These are phyloP conservation scores for Blastobotrys chiropterorum DNA, from an alignment of 805 yeast species.

Conservation along the genomic window DNA sequence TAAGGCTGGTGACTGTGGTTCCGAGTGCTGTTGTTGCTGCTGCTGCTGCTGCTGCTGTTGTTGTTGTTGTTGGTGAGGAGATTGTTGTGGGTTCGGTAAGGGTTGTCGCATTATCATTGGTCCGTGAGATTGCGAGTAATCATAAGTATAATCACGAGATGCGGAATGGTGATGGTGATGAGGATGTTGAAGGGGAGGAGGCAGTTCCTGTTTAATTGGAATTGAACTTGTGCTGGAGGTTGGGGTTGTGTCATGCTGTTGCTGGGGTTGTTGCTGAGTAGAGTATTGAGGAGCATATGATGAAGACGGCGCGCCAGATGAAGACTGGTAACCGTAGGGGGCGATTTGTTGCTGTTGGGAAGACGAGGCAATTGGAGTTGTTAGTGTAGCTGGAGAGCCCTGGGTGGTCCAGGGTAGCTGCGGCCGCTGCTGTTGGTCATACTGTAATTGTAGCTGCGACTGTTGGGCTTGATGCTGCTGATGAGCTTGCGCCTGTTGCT, in stretches of 20 bases:
- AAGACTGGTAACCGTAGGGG: background rate
- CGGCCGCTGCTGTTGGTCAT: background rate
- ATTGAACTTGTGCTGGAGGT: background rate
- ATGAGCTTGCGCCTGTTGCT: background rate
- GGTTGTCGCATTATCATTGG: background rate
- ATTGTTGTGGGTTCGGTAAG: background rate
- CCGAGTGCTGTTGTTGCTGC: conserved; percentile 6
- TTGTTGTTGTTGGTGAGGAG: background rate
- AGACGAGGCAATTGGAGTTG: background rate
- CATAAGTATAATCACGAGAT: background rate
- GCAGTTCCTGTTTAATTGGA: conserved; percentile 1
- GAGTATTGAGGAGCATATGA: background rate
- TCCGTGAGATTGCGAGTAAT: background rate
- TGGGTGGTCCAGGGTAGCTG: background rate
- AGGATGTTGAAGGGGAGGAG: conserved; percentile 2
- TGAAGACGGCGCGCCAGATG: background rate
- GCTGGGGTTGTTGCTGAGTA: background rate
- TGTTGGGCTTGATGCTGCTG: background rate
- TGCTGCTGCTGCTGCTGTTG: conserved; percentile 10
- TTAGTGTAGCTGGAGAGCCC: background rate
- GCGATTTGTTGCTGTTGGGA: too few relatives aligned
- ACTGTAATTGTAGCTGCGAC: conserved; percentile 4
- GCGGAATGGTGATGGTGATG: background rate
- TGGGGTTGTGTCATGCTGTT: background rate
- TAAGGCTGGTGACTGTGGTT: conserved; percentile 5